phyloP scores from a whole-genome alignment of 2,329 filamentous ascomycete species.

The Exserohilum rostratum region DNA sequence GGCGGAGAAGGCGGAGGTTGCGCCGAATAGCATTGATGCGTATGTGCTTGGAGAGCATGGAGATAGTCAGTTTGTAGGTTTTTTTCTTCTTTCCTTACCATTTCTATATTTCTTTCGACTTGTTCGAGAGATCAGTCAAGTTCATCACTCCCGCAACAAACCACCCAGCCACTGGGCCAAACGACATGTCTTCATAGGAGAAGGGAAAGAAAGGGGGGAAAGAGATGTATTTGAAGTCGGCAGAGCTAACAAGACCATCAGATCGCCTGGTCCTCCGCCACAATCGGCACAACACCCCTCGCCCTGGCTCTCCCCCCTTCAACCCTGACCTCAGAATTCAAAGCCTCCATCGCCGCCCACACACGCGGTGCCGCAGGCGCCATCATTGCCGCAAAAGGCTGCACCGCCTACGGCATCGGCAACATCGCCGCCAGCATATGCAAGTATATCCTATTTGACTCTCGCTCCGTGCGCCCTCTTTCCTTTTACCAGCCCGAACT shows the following conservation, averaged over 20 bases:
- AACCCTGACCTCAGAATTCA: constrained; percentile 30
- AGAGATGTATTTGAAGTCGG: too few relatives aligned
- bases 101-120: neutral
- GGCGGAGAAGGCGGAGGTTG: constrained; percentile 48
- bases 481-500: constrained; percentile 58
- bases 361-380: constrained; percentile 56
- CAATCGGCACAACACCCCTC: constrained; percentile 52
- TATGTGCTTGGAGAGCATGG: constrained; percentile 59
- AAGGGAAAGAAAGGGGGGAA: too few relatives aligned
- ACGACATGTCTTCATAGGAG: too few relatives aligned
- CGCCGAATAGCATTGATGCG: constrained; percentile 50
- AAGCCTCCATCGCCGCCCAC: constrained; percentile 49
- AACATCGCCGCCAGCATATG: constrained; percentile 57
- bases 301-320: constrained; percentile 41
- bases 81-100: neutral
- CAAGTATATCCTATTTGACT: constrained; percentile 58
- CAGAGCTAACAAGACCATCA: constrained; percentile 8
- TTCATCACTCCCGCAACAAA: too few relatives aligned
- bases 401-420: constrained; percentile 59
- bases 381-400: constrained; percentile 59
- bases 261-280: constrained; percentile 55
- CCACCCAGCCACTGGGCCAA: neutral
- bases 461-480: constrained; percentile 54
- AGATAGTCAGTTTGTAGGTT: constrained; percentile 53
- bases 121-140: too few relatives aligned